phyloP scores from a whole-genome alignment of 306 rosid species.

The Cyamopsis tetragonoloba region DNA sequence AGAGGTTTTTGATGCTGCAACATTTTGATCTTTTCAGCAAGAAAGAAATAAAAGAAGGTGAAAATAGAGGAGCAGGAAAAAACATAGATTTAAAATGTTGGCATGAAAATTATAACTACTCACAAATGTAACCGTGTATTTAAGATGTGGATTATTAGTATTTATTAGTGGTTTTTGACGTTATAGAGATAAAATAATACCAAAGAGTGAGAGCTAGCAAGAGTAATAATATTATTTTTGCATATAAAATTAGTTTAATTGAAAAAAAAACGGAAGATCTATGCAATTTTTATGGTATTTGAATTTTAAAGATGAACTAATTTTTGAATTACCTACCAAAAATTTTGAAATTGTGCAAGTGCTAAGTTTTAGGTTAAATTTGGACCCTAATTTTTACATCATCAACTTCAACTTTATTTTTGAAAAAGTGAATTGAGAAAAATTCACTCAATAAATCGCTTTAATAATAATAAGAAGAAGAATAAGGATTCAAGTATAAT shows the following conservation, averaged over 20 bases:
- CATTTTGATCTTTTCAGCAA: constrained; percentile 27
- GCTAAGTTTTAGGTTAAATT: not conserved
- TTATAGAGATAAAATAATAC: constrained; percentile 5
- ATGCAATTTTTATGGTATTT: not conserved
- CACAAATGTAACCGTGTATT: constrained; percentile 9
- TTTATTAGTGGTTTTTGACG: constrained; percentile 11
- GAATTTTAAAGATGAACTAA: no score
- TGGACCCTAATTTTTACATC: no score
- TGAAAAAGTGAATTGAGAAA: no score
- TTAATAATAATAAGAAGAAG: no score
- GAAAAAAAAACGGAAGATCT: not conserved
- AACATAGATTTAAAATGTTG: not conserved
- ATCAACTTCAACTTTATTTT: no score
- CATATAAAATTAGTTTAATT: no score
- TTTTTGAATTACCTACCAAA: no score
- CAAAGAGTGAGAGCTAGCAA: no score
- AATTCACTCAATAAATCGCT: no score
- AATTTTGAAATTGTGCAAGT: not conserved
- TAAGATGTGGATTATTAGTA: not conserved
- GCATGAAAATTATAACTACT: not conserved
- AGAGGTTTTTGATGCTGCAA: constrained; percentile 12
- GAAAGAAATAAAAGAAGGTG: not conserved
- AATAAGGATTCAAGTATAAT: not conserved
- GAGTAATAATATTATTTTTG: no score
- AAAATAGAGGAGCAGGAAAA: not conserved